Base-by-base conservation (phyloP, 129 eudicot species). In the Gnaphalium uliginosum region DNA sequence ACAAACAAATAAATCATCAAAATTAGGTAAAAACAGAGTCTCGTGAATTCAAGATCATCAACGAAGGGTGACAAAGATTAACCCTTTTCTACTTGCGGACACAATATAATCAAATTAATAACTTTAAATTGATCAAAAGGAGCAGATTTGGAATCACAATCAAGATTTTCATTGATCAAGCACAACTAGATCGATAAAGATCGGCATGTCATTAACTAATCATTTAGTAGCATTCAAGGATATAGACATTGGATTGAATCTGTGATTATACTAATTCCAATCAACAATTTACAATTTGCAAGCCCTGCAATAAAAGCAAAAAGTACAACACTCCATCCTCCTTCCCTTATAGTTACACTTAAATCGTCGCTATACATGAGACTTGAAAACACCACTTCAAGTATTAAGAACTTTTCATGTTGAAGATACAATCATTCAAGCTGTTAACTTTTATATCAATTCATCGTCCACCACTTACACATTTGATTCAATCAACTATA, bases 401-500 rank as follows among this genome's bases (percentile, higher is more conserved):
- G 51, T 57, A 69, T 53, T 23, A 8, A 30, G 3, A 30, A 41
- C 66, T 41, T 77, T 11, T 11, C 67, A 56, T 56, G 39, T 48
- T 54, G 30, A 77, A 17, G 2, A 54, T 56, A 43, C 25, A 56
- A 37, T 1, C 57, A 50, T 30, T 27, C 37, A 78, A 69, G 22
- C 69, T 57, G 1, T 37, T 24, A 41, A 23, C 24, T 2, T 66
- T 30, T 54, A 35, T 8, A 77, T 27, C 63, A 69, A 25, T 68
- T 37, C 60, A 33, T 25, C 2, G 46, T 56, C 68, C 61, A 76
- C 37, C 59, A 67, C 66, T 30, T 33, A 59, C 81, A 72, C 83
- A 79, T 79, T 72, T 65, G 37, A 72, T 64, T 50, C 54, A 39
- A 79, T 26, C 63, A 73, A 65, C 83, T 72, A 62, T 73, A 6